Conservation (phyloP, 176 grass and related monocot species). For the Carex scoparia region DNA sequence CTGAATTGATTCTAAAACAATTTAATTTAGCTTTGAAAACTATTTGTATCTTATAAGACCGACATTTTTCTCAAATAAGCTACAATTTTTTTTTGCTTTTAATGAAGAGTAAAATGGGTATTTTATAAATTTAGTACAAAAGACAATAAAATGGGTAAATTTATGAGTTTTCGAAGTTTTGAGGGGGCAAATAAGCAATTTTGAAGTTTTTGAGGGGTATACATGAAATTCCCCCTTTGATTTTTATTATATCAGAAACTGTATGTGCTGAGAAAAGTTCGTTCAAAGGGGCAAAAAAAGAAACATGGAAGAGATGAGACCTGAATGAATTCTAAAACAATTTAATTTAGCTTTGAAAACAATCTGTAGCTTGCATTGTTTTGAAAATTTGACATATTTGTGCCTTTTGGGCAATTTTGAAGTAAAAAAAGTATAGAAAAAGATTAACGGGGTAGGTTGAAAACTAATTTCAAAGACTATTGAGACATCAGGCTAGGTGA, state of each 20-base stretch:
- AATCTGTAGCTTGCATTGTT: neutral
- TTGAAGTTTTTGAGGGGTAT: no score
- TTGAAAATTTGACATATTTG: neutral
- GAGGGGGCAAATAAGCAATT: no score
- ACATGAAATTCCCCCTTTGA: no score
- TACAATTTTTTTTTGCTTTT: no score
- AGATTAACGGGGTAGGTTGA: neutral
- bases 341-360: neutral
- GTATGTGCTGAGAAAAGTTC: neutral
- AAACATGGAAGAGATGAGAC: neutral
- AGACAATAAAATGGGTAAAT: no score
- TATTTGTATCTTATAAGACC: no score
- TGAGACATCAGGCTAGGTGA: slow-evolving; percentile 55
- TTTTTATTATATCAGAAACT: neutral
- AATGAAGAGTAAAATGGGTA: no score
- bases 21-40: no score
- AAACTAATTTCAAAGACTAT: slow-evolving; percentile 3
- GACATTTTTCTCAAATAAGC: no score
- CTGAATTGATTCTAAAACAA: no score
- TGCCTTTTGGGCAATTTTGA: neutral
- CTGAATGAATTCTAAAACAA: neutral
- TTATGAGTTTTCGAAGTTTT: no score
- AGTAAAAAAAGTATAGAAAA: slow-evolving; percentile 7
- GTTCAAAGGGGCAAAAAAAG: neutral
- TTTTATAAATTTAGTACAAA: no score